Evolutionary conservation across 202 grass and related monocot species (phyloP), one percentile per base, ranked within the genome.

Genomic region (Elaeis oleifera): DNA sequence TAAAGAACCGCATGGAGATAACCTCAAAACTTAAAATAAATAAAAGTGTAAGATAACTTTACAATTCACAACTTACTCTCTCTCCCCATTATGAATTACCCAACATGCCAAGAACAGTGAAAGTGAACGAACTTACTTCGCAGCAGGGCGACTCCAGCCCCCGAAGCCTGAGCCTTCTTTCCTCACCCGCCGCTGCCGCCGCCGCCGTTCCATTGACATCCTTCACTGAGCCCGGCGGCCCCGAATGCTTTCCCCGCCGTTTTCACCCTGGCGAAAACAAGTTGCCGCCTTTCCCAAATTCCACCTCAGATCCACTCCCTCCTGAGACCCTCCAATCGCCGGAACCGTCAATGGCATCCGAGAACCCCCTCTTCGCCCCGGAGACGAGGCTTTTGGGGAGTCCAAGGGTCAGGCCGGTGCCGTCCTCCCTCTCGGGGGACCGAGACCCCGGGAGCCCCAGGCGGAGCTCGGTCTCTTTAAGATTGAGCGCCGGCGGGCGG

Each of bases 361-460:
- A 79, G 73, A 83, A 96, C 50, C 84, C 84, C 59, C 91, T 78
- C 78, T 96, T 96, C 64, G 86, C 67, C 49, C 81, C 65, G 60
- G 68, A 48, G 54, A 74, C 72, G 28, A 64, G 54, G 49, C 17
- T 16, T 39, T 68, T 68, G 53, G 65, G 28, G 6, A 39, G 72
- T 44, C 79, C 81, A 63, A 90, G 58, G 24, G 74, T 36, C 62
- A 91, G 74, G 60, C 75, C 67, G 51, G 80, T 70, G 54, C 65
- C 75, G 61, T 64, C 51, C 21, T 64, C 20, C 76, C 79, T 78
- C 51, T 85, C 90, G 4, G 91, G 87, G 56, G 71, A 89, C 49
- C 81, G 74, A 19, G 84, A 97, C 16, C 84, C 92, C 52, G 92
- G 92, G 23, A 86, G 81, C 48, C 84, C 92, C 56, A 97, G 80